These are phyloP conservation scores for Elsinoe arachidis DNA, from an alignment of 2,329 filamentous ascomycete genomes.

Conservation along the genomic window DNA sequence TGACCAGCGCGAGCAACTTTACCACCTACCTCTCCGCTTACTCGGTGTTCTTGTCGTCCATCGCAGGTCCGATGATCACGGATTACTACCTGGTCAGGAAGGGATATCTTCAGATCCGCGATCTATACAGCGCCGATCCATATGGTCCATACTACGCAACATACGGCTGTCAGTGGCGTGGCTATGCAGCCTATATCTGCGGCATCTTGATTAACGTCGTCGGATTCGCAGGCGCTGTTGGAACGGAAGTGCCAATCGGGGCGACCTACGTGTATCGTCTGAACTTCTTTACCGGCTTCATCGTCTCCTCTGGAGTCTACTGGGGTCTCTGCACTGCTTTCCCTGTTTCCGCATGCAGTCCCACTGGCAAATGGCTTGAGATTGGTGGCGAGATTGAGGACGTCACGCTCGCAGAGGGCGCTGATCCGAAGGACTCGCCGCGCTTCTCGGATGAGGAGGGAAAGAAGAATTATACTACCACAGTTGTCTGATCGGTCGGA, in stretches of 20 bases:
- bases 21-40: constrained; percentile 88
- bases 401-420: constrained; percentile 12
- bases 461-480: constrained; percentile 7
- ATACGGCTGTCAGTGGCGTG: constrained; percentile 71
- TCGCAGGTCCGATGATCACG: constrained; percentile 79
- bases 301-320: constrained; percentile 60
- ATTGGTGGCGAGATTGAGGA: constrained; percentile 39
- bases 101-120: constrained; percentile 69
- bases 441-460: constrained; percentile 8
- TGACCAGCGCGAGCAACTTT: constrained; percentile 69
- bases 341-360: constrained; percentile 58
- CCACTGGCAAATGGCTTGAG: constrained; percentile 64
- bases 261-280: constrained; percentile 82
- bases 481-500: neutral
- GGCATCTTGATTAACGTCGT: constrained; percentile 88
- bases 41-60: constrained; percentile 86
- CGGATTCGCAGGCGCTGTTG: constrained; percentile 77
- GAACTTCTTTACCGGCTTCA: constrained; percentile 82
- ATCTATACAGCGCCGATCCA: constrained; percentile 65
- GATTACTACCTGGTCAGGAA: constrained; percentile 84
- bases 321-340: constrained; percentile 59
- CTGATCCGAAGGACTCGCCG: neutral
- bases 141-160: constrained; percentile 65
- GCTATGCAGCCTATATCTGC: constrained; percentile 70
- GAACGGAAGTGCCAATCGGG: constrained; percentile 60